Percentiles rank a stretch among this genome's conserved stretches.
Evolutionary conservation across 2,329 filamentous ascomycete species (phyloP).

Genomic region (Venturia oleaginea): DNA sequence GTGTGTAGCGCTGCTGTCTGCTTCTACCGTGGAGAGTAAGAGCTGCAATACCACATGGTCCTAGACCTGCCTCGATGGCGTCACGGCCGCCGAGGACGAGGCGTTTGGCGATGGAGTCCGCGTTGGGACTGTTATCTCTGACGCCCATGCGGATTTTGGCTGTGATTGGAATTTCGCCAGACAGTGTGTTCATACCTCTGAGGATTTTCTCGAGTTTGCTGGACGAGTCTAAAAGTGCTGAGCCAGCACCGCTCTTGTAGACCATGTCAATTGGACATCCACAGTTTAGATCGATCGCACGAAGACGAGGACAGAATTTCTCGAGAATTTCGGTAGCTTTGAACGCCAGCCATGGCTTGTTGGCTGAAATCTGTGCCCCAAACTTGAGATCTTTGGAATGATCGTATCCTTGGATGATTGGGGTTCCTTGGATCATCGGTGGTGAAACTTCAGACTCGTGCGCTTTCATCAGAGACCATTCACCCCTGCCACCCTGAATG

Average conservation of each 20-base stretch:
- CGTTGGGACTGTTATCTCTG: constrained; percentile 67
- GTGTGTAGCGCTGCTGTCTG: constrained; percentile 89
- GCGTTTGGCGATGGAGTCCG: constrained; percentile 70
- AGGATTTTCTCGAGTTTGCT: constrained; percentile 91
- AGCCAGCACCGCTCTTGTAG: constrained; percentile 79
- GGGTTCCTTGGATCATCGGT: constrained; percentile 41
- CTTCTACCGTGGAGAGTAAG: constrained; percentile 91
- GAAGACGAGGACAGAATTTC: constrained; percentile 68
- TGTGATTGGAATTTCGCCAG: constrained; percentile 81
- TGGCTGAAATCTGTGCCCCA: constrained; percentile 84
- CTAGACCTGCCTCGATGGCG: constrained; percentile 54
- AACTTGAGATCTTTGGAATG: constrained; percentile 78
- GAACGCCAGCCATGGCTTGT: constrained; percentile 81
- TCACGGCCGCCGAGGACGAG: constrained; percentile 74
- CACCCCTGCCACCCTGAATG: constrained; percentile 78
- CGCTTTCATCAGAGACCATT: constrained; percentile 92
- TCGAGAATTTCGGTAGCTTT: constrained; percentile 80
- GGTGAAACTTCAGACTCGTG: constrained; percentile 73
- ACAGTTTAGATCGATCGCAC: constrained; percentile 91
- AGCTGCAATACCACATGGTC: constrained; percentile 80
- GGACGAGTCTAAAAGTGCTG: constrained; percentile 79
- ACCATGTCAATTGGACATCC: constrained; percentile 95
- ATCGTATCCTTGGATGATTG: constrained; percentile 67
- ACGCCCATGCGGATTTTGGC: constrained; percentile 93
- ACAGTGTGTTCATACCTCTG: constrained; percentile 90